phyloP scores from a whole-genome alignment of 768 basidiomycete species.

The Multifurca ochricompacta region DNA sequence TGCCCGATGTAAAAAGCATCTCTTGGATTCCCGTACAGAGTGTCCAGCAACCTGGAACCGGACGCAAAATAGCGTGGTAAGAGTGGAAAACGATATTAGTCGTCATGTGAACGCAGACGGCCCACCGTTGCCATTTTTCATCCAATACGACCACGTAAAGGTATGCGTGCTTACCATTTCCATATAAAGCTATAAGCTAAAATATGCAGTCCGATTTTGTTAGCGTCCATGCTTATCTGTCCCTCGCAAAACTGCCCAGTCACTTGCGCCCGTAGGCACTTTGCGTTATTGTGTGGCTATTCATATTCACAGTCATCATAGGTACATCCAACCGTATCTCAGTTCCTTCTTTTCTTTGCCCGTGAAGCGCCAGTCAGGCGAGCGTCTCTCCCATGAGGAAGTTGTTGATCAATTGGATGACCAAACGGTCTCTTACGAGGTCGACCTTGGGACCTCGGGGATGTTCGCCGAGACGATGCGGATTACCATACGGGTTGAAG shows the following conservation, averaged over 20 bases:
- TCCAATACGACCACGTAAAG: slow-evolving; percentile 91
- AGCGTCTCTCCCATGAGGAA: slow-evolving; percentile 72
- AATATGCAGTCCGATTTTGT: slow-evolving; percentile 81
- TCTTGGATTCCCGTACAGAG: slow-evolving; percentile 82
- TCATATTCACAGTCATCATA: slow-evolving; percentile 26
- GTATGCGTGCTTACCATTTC: slow-evolving; percentile 32
- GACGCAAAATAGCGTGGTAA: slow-evolving; percentile 30
- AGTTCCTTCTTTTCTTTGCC: slow-evolving; percentile 86
- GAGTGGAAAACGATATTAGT: slow-evolving; percentile 40
- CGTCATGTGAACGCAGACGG: slow-evolving; percentile 64
- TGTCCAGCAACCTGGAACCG: slow-evolving; percentile 52
- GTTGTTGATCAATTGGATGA: slow-evolving; percentile 87
- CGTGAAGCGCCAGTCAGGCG: slow-evolving; percentile 61
- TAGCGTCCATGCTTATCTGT: slow-evolving; percentile 69
- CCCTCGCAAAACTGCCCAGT: slow-evolving; percentile 62
- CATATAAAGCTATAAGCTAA: background rate
- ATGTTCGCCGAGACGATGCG: slow-evolving; percentile 69
- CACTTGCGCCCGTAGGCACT: slow-evolving; percentile 63
- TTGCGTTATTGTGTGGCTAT: background rate
- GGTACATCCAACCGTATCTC: slow-evolving; percentile 71
- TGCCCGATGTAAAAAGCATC: slow-evolving; percentile 85
- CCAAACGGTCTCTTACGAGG: slow-evolving; percentile 84
- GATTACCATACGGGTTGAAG: slow-evolving; percentile 80
- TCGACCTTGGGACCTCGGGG: slow-evolving; percentile 50
- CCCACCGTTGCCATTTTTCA: slow-evolving; percentile 68